Evolutionary conservation across 148 eudicot species (phyloP).

Genomic region (Rhododendron vialii): DNA sequence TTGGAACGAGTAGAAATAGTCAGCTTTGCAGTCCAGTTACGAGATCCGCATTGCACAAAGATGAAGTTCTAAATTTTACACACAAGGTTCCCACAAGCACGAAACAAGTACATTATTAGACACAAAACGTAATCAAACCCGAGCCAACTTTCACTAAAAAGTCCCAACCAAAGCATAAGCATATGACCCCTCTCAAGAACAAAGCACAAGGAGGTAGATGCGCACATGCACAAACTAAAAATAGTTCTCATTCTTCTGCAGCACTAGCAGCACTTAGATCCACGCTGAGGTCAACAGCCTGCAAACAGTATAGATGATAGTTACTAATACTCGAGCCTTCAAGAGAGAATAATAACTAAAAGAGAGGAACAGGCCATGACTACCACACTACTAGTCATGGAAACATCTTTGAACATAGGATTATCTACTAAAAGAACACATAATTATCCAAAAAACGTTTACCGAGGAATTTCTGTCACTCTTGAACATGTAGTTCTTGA

Average conservation of each 20-base stretch:
- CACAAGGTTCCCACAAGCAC: neutral
- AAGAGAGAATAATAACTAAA: neutral
- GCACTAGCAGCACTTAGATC: conserved; percentile 97
- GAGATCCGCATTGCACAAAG: neutral
- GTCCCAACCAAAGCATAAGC: neutral
- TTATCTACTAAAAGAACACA: neutral
- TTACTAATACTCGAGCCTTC: neutral
- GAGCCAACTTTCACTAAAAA: neutral
- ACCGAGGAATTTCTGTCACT: neutral
- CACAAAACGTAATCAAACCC: neutral
- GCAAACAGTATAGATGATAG: conserved; percentile 3
- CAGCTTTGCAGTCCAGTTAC: neutral
- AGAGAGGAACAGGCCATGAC: neutral
- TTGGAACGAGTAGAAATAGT: neutral
- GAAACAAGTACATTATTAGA: neutral
- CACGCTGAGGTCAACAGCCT: conserved; percentile 88
- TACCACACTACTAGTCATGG: neutral
- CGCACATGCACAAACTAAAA: neutral
- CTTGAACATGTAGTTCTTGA: neutral
- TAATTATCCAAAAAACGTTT: neutral
- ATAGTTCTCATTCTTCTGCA: conserved; percentile 69
- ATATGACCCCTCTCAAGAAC: neutral
- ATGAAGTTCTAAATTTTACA: neutral
- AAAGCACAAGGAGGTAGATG: neutral
- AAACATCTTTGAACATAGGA: neutral